Conservation (phyloP, 495 filamentous ascomycete genomes). For the Achaetomiella virescens region DNA sequence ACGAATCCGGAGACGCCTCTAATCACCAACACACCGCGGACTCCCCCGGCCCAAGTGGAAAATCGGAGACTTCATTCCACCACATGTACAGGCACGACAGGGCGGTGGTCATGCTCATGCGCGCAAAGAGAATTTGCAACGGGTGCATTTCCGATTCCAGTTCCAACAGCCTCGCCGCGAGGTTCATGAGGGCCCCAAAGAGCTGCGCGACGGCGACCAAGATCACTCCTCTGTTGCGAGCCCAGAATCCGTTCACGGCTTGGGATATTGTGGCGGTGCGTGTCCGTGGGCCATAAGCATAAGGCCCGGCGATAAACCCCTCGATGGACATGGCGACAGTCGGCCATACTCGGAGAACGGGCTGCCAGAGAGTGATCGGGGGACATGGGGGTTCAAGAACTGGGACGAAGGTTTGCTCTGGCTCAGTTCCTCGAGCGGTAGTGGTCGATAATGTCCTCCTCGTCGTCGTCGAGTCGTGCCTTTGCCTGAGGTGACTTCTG, state of each 20-base stretch:
- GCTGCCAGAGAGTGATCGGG: constrained; percentile 29
- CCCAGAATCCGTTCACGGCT: constrained; percentile 24
- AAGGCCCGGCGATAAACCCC: constrained; percentile 12
- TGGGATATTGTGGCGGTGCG: not conserved
- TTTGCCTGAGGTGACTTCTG: constrained; percentile 14
- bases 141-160: constrained; percentile 70
- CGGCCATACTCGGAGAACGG: constrained; percentile 21
- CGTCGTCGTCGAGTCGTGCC: constrained; percentile 18
- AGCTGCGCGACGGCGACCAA: constrained; percentile 72
- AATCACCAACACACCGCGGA: constrained; percentile 59
- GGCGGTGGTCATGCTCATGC: constrained; percentile 72
- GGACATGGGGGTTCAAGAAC: constrained; percentile 21
- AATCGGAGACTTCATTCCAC: constrained; percentile 57
- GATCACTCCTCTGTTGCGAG: constrained; percentile 64
- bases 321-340: constrained; percentile 5
- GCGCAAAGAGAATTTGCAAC: constrained; percentile 81
- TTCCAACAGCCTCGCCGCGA: constrained; percentile 73
- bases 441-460: constrained; percentile 26
- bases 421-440: constrained; percentile 5
- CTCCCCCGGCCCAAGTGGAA: constrained; percentile 61
- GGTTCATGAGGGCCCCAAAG: constrained; percentile 85
- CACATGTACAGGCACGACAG: constrained; percentile 70
- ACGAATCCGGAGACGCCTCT: constrained; percentile 71
- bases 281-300: not conserved
- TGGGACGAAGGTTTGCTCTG: constrained; percentile 14